phyloP scores from a whole-genome alignment of 306 rosid genomes.

The Corylus avellana region DNA sequence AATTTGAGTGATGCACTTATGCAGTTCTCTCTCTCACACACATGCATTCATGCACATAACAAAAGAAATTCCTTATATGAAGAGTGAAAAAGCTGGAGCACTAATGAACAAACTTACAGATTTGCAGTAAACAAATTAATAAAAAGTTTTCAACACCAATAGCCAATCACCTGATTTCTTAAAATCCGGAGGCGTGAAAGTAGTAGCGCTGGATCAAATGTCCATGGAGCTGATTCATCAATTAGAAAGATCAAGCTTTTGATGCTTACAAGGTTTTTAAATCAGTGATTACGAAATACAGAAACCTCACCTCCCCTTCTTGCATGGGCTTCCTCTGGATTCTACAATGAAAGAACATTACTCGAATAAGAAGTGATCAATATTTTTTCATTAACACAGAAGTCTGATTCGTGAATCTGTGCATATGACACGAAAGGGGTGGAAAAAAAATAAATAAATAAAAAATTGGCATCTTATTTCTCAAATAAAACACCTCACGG shows the following conservation, averaged over 20 bases:
- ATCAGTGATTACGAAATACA: conserved; percentile 26
- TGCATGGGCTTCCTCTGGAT: conserved; percentile 94
- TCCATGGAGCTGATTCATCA: conserved; percentile 91
- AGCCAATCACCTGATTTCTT: conserved; percentile 58
- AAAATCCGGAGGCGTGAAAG: conserved; percentile 69
- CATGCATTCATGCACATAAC: conserved; percentile 1
- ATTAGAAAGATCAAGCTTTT: conserved; percentile 42
- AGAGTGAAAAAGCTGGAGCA: neutral
- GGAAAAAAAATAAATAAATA: neutral
- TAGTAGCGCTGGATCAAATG: conserved; percentile 75
- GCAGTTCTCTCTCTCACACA: conserved; percentile 21
- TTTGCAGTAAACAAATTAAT: conserved; percentile 6
- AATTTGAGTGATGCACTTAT: conserved; percentile 23
- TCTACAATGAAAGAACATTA: conserved; percentile 49
- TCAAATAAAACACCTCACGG: neutral
- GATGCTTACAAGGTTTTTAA: conserved; percentile 32
- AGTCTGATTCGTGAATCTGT: conserved; percentile 6
- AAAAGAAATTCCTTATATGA: neutral
- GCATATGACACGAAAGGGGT: neutral
- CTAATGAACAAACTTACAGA: conserved; percentile 4
- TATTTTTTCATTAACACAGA: conserved; percentile 17
- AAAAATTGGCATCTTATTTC: neutral
- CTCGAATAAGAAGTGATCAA: conserved; percentile 24
- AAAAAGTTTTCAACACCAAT: conserved; percentile 24
- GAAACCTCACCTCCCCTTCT: conserved; percentile 91